These are phyloP conservation scores for Berberis thunbergii DNA, from an alignment of 164 flowering plant species.

Conservation along the genomic window DNA sequence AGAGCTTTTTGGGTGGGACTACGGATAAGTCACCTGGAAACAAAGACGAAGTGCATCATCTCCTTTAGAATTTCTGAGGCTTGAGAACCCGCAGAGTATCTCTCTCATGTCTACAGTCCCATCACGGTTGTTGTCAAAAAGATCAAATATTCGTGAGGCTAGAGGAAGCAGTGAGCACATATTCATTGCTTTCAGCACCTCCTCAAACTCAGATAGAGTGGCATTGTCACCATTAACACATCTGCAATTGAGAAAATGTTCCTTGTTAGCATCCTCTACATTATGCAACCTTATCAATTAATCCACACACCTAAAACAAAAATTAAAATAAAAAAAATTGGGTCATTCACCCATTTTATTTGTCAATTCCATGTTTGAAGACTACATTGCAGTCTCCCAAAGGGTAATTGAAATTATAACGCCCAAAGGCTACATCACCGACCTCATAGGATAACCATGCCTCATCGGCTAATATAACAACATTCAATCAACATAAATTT, in stretches of 20 bases:
- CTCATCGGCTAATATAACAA: no score
- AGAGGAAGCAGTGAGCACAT: slow-evolving; percentile 58
- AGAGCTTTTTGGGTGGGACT: background rate
- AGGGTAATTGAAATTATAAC: no score
- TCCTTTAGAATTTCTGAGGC: slow-evolving; percentile 57
- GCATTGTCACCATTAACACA: slow-evolving; percentile 65
- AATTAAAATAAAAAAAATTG: no score
- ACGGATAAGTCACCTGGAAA: slow-evolving; percentile 39
- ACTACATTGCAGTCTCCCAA: no score
- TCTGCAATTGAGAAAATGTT: slow-evolving; percentile 22
- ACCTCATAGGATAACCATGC: no score
- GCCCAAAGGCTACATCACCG: no score
- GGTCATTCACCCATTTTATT: no score
- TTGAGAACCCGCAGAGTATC: slow-evolving; percentile 62
- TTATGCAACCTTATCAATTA: no score
- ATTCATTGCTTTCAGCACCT: slow-evolving; percentile 65
- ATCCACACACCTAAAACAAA: no score
- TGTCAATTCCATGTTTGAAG: no score
- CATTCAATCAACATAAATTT: no score
- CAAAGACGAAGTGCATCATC: slow-evolving; percentile 70
- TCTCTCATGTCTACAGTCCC: slow-evolving; percentile 76
- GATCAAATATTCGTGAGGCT: slow-evolving; percentile 60
- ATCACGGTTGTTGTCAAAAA: slow-evolving; percentile 73
- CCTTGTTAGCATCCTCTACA: background rate
- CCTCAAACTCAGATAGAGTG: slow-evolving; percentile 58